phyloP scores from a whole-genome alignment of 805 yeast species.

The Hanseniaspora vineae region DNA sequence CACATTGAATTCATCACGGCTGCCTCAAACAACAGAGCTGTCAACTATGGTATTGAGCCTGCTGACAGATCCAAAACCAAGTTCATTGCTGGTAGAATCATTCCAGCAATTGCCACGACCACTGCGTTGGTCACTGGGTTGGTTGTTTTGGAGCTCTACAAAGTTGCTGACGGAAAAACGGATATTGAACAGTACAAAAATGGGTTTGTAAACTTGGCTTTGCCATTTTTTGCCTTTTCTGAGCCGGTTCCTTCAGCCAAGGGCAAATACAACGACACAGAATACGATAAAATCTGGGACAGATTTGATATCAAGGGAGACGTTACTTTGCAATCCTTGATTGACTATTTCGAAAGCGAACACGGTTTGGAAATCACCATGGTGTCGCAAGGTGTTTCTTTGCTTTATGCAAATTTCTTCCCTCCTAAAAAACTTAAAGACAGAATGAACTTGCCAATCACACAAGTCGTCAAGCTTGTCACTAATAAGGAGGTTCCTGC shows the following conservation, averaged over 20 bases:
- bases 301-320: constrained; percentile 76
- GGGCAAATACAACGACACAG: constrained; percentile 65
- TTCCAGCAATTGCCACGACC: constrained; percentile 98
- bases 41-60: constrained; percentile 75
- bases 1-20: constrained; percentile 94
- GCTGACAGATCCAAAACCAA: constrained; percentile 87
- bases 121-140: constrained; percentile 96
- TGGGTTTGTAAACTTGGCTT: constrained; percentile 82
- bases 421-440: constrained; percentile 85
- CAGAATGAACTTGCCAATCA: constrained; percentile 51
- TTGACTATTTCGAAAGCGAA: constrained; percentile 62
- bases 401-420: constrained; percentile 85
- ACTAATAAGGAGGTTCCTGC: constrained; percentile 70
- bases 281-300: constrained; percentile 89
- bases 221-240: constrained; percentile 93
- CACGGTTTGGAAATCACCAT: constrained; percentile 83
- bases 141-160: constrained; percentile 82
- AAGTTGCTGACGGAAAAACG: constrained; percentile 65
- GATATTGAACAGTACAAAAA: constrained; percentile 81
- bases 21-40: constrained; percentile 92
- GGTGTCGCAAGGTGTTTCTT: constrained; percentile 83
- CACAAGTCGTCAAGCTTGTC: constrained; percentile 70
- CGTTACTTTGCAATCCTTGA: constrained; percentile 57
- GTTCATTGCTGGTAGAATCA: constrained; percentile 95
- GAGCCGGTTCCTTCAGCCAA: constrained; percentile 86